These are phyloP conservation scores for Mallotus nudiflorus DNA, from an alignment of 345 rosid species.

Conservation along the genomic window DNA sequence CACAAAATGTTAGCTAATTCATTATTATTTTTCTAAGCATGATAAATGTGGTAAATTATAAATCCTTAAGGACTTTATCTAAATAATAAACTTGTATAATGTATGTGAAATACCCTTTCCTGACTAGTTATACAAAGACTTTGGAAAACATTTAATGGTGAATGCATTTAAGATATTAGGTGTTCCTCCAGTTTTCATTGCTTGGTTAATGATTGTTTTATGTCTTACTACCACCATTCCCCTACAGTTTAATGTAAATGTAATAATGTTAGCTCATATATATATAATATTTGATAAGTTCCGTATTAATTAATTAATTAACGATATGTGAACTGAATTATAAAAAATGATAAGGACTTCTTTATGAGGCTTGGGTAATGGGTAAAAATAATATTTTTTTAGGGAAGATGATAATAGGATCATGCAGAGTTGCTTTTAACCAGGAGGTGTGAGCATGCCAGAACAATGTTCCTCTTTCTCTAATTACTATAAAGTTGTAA, in stretches of 20 bases:
- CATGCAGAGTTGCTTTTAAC: conserved; percentile 46
- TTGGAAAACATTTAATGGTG: conserved; percentile 55
- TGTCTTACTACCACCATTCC: conserved; percentile 62
- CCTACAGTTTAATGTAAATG: conserved; percentile 26
- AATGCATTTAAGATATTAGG: conserved; percentile 58
- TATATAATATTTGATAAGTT: no score
- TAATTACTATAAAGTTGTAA: conserved; percentile 48
- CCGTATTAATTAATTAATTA: no score
- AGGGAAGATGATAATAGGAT: conserved; percentile 53
- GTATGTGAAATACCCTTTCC: conserved; percentile 51
- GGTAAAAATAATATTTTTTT: conserved; percentile 40
- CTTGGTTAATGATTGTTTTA: conserved; percentile 46
- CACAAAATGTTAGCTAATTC: neutral
- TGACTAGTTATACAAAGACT: conserved; percentile 45
- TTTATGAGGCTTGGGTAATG: conserved; percentile 47
- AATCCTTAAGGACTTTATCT: no score
- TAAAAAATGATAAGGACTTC: conserved; percentile 53
- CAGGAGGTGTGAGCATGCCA: conserved; percentile 63
- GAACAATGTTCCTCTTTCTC: conserved; percentile 56
- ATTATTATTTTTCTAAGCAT: neutral
- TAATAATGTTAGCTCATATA: no score
- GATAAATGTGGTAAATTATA: no score
- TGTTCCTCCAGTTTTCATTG: conserved; percentile 43
- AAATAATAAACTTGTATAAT: no score
- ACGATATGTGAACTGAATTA: conserved; percentile 7